phyloP scores from a whole-genome alignment of 306 rosid species.

The Malus domestica region ASM211411v1 NC_041799.1:10269501-10270000 shows the following conservation, averaged over 20 bases:
- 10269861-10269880: neutral
- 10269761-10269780: neutral
- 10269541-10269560: neutral
- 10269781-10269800: neutral
- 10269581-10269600: slow-evolving; percentile 17
- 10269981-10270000: too few species aligned
- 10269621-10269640: slow-evolving; percentile 10
- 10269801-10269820: neutral
- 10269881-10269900: too few species aligned
- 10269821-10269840: neutral
- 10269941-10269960: neutral
- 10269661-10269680: neutral
- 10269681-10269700: too few species aligned
- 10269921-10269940: neutral
- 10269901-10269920: too few species aligned
- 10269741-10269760: neutral
- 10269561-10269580: neutral
- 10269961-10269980: neutral
- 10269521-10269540: slow-evolving; percentile 25
- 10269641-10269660: neutral
- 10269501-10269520: slow-evolving; percentile 53
- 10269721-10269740: too few species aligned
- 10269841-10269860: neutral
- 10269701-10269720: neutral
- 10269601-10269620: slow-evolving; percentile 14